Conservation (phyloP, 139 green algal species). For the Picochlorum sp. region DNA sequence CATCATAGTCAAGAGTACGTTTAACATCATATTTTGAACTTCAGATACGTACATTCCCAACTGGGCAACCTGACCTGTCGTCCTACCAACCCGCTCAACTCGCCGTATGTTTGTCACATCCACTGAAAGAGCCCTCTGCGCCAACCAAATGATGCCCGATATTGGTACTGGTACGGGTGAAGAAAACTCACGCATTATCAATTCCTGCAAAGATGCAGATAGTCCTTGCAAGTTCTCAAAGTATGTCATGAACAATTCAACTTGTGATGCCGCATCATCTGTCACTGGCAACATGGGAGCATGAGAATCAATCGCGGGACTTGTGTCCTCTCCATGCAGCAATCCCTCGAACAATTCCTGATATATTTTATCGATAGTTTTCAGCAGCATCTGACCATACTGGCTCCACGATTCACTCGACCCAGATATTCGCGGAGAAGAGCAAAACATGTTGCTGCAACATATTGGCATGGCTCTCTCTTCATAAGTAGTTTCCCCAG, state of each 20-base stretch:
- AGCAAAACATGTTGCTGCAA: not conserved
- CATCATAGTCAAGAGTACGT: not conserved
- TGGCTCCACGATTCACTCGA: not conserved
- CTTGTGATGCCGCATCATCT: not conserved
- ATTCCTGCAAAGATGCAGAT: not conserved
- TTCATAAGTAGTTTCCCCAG: not conserved
- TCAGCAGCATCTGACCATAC: not conserved
- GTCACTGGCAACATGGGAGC: too few species aligned
- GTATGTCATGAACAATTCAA: not conserved
- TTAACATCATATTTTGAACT: not conserved
- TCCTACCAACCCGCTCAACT: conserved; percentile 1
- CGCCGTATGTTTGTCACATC: not conserved
- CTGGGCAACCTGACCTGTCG: not conserved
- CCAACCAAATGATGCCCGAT: not conserved
- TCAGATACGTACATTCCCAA: not conserved
- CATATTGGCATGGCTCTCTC: not conserved
- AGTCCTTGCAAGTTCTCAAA: not conserved
- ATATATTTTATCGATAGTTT: not conserved
- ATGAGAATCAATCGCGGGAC: too few species aligned
- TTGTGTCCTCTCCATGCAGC: too few species aligned
- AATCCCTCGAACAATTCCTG: not conserved
- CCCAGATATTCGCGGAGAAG: not conserved
- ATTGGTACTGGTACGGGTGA: not conserved
- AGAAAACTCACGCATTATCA: not conserved
- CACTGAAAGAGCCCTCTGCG: not conserved